A percentile compares a stretch with the other conserved stretches of the same genome.
Conservation (phyloP, 345 rosid genomes). For the Stellera chamaejasme region DNA sequence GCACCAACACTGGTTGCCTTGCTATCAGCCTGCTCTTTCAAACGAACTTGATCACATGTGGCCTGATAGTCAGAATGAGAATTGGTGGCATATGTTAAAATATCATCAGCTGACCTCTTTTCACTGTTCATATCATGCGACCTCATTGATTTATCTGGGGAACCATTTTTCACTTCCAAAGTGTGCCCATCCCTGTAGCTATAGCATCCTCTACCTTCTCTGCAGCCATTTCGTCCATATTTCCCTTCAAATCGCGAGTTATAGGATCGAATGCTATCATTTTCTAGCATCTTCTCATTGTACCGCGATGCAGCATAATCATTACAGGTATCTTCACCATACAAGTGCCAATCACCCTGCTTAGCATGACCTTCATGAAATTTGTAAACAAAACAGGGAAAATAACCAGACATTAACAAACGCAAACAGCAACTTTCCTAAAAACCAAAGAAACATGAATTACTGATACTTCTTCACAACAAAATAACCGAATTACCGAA, state of each 20-base stretch:
- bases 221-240: slow-evolving; percentile 43
- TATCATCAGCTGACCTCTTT: slow-evolving; percentile 55
- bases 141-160: slow-evolving; percentile 46
- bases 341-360: slow-evolving; percentile 76
- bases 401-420: slow-evolving; percentile 22
- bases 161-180: slow-evolving; percentile 61
- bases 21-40: slow-evolving; percentile 46
- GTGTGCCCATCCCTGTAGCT: slow-evolving; percentile 60
- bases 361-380: slow-evolving; percentile 74
- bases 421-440: slow-evolving; percentile 12
- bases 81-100: slow-evolving; percentile 31
- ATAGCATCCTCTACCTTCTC: slow-evolving; percentile 57
- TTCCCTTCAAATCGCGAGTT: slow-evolving; percentile 61
- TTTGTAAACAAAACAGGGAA: slow-evolving; percentile 22
- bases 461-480: no score
- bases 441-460: neutral
- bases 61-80: slow-evolving; percentile 36
- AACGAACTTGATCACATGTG: slow-evolving; percentile 44
- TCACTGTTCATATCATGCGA: slow-evolving; percentile 40
- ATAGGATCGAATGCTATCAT: slow-evolving; percentile 41
- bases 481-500: no score
- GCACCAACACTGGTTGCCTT: slow-evolving; percentile 33
- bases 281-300: slow-evolving; percentile 50
- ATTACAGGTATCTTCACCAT: slow-evolving; percentile 58
- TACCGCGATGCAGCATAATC: slow-evolving; percentile 48